These are phyloP conservation scores for Vitis hybrid DNA, from an alignment of 177 flowering plant species.

Conservation along the genomic window DNA sequence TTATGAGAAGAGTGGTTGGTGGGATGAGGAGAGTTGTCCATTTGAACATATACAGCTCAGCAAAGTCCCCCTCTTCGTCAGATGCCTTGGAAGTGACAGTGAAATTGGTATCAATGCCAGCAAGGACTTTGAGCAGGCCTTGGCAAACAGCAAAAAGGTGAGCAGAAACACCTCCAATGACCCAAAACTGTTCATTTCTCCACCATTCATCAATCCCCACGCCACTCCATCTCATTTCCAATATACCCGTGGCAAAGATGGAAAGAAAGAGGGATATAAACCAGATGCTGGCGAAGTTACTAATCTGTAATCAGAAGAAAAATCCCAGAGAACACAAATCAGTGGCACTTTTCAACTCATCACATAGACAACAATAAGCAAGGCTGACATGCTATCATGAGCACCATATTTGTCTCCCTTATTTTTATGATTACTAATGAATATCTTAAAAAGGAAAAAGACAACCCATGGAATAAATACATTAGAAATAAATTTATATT, in stretches of 20 bases:
- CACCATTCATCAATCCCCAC: slow-evolving; percentile 28
- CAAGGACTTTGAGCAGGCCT: slow-evolving; percentile 21
- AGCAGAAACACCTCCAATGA: slow-evolving; percentile 22
- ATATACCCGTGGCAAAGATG: slow-evolving; percentile 19
- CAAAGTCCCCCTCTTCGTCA: slow-evolving; percentile 15
- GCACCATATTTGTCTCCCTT: too few species aligned
- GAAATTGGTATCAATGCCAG: slow-evolving; percentile 18
- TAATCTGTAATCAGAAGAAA: slow-evolving; percentile 13
- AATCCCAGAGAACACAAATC: background rate
- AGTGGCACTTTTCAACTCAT: background rate
- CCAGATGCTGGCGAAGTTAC: slow-evolving; percentile 14
- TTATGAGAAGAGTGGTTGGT: slow-evolving; percentile 19
- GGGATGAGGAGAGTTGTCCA: slow-evolving; percentile 22
- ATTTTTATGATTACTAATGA: too few species aligned
- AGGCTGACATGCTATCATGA: too few species aligned
- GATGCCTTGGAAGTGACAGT: slow-evolving; percentile 17
- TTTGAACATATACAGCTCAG: slow-evolving; percentile 19
- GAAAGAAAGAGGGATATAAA: slow-evolving; percentile 17
- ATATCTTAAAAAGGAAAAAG: too few species aligned
- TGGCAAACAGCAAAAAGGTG: slow-evolving; percentile 24
- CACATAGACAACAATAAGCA: too few species aligned
- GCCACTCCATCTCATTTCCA: slow-evolving; percentile 28
- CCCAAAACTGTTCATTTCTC: slow-evolving; percentile 30
- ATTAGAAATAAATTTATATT: too few species aligned
- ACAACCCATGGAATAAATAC: too few species aligned